Conservation (phyloP, 148 eudicot genomes). For the Rhododendron williamsianum region DNA sequence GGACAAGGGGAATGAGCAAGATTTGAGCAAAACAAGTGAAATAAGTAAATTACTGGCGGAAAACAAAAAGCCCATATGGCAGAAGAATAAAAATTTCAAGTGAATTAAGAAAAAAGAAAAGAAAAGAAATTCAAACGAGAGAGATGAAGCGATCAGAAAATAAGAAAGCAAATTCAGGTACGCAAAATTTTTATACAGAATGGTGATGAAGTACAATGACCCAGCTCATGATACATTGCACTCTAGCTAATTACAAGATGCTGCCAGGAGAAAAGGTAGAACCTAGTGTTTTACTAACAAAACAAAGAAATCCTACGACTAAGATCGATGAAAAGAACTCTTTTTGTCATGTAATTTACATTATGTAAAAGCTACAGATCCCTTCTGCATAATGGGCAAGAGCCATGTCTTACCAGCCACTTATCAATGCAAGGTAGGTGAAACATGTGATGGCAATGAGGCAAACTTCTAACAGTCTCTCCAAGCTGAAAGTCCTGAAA, state of each 20-base stretch:
- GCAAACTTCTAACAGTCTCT: conserved; percentile 80
- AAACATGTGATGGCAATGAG: conserved; percentile 89
- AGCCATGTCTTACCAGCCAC: conserved; percentile 88
- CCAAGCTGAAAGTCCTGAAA: conserved; percentile 85
- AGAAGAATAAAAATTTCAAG: background rate
- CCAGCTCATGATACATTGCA: background rate
- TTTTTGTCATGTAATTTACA: conserved; percentile 24
- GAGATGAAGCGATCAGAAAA: background rate
- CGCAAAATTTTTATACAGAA: conserved; percentile 13
- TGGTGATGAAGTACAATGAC: background rate
- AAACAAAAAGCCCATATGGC: background rate
- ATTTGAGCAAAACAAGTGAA: background rate
- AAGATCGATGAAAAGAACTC: background rate
- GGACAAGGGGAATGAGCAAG: background rate
- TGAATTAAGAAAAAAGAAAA: background rate
- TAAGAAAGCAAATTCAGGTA: background rate
- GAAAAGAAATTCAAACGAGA: too few relatives aligned
- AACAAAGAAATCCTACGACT: background rate
- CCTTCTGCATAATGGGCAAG: conserved; percentile 95
- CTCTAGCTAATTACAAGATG: conserved; percentile 8
- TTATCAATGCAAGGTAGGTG: conserved; percentile 96
- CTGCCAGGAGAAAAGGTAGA: background rate
- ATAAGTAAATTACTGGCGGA: too few relatives aligned
- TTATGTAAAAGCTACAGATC: conserved; percentile 44
- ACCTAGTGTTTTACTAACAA: background rate